Evolutionary conservation across 2,329 filamentous ascomycete species (phyloP), one percentile per base, ranked within the genome.

Genomic region (Hypoxylon sp.): DNA sequence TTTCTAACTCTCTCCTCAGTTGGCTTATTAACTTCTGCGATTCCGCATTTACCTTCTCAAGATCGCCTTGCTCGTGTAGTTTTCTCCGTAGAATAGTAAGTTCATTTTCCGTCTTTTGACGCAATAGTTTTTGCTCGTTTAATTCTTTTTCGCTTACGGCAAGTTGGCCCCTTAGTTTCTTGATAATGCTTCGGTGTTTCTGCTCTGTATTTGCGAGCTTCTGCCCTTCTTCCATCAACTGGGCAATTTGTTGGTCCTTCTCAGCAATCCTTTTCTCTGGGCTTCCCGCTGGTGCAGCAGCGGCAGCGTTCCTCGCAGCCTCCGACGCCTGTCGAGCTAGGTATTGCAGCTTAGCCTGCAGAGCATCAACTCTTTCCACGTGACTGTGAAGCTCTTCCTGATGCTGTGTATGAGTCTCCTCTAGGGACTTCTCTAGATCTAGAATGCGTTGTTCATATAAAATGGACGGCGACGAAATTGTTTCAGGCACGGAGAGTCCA

Each of bases 271-370:
- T 94, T 78, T 91, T 93, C 72, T 97, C 92, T 1, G 85, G 64
- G 62, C 90, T 92, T 5, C 91, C 91, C 0, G 88, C 77, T 1
- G 87, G 82, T 0, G 91, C 89, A 25, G 85, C 82, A n/a, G 86
- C 82, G 2, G 89, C 90, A 6, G 90, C 86, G 72, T 89, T 88
- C 76, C 90, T 91, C 1, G 96, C 93, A 0, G 91, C 85, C 33
- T 95, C 91, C 0, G 92, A 89, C 11, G 92, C 91, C 76, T 95
- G 92, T 68, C 91, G 91, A 2, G 95, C 91, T 11, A 99, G 83
- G 76, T 97, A 98, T 72, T 95, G 91, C 30, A 99, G 83, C 77
- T 99, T 98, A 6, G 94, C 90, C 79, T 98, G 93, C 1, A 99
- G 82, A 3, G 95, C 92, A 82, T 99, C 96, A 61, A 98, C 96